phyloP scores from a whole-genome alignment of 2,329 filamentous ascomycete genomes.

The Sporothrix inflata region DNA sequence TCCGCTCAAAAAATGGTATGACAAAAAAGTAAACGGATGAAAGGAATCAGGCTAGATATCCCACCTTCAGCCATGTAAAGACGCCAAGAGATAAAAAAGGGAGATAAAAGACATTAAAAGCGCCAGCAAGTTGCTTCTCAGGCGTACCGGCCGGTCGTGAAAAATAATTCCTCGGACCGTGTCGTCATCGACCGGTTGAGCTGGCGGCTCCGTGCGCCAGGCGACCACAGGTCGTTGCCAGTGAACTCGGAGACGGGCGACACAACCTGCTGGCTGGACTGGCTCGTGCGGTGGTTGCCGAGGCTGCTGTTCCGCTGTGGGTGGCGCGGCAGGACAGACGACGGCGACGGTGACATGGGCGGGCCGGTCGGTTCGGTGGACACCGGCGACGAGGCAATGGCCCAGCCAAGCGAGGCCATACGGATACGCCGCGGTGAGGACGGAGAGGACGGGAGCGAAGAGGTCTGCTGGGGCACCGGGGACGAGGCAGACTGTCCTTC shows the following conservation, averaged over 20 bases:
- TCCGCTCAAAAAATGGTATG: slow-evolving; percentile 14
- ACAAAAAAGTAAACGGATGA: not conserved
- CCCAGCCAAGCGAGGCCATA: slow-evolving; percentile 39
- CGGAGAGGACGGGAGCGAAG: slow-evolving; percentile 12
- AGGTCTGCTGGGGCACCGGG: not conserved
- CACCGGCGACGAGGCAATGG: slow-evolving; percentile 31
- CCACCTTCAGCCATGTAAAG: not conserved
- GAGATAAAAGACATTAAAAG: not conserved
- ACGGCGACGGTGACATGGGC: slow-evolving; percentile 31
- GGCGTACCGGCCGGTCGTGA: slow-evolving; percentile 35
- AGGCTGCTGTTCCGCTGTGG: slow-evolving; percentile 8
- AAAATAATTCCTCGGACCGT: slow-evolving; percentile 49
- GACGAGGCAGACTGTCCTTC: not conserved
- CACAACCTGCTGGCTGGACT: slow-evolving; percentile 24
- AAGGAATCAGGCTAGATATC: not conserved
- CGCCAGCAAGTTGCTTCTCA: not conserved
- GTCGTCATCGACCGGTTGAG: slow-evolving; percentile 46
- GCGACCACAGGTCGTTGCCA: slow-evolving; percentile 32
- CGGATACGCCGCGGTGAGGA: slow-evolving; percentile 28
- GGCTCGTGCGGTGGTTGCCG: not conserved
- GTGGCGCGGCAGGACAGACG: slow-evolving; percentile 6
- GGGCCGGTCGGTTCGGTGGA: slow-evolving; percentile 33
- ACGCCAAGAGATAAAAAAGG: not conserved
- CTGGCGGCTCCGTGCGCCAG: slow-evolving; percentile 30
- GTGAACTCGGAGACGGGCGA: slow-evolving; percentile 31